A percentile compares a stretch with the other conserved stretches of the same genome.
Conservation (phyloP, 768 basidiomycete species). For the Mrakia blollopis region DNA sequence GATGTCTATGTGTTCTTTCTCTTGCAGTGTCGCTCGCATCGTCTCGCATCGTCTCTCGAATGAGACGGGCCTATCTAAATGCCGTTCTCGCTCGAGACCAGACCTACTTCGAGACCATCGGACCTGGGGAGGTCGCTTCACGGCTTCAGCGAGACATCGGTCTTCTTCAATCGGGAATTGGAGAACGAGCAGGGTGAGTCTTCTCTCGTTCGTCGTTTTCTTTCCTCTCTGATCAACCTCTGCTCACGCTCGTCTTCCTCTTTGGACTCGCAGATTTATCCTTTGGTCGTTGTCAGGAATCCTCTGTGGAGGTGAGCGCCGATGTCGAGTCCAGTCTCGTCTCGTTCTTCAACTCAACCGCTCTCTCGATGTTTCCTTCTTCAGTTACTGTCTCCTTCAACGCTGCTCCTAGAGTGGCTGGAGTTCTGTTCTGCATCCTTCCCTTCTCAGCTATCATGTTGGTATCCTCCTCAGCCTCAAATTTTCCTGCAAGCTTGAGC, state of each 20-base stretch:
- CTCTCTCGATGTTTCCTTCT: not conserved
- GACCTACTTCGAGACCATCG: conserved; percentile 32
- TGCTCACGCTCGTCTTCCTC: too few relatives aligned
- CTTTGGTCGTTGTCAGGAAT: conserved; percentile 19
- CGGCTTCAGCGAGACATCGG: conserved; percentile 30
- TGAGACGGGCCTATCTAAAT: conserved; percentile 30
- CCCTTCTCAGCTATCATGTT: conserved; percentile 27
- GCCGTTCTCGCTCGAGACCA: conserved; percentile 31
- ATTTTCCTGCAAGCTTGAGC: too few relatives aligned
- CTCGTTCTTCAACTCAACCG: too few relatives aligned
- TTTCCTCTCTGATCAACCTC: too few relatives aligned
- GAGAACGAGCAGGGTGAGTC: conserved; percentile 2
- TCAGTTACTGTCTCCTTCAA: conserved; percentile 30
- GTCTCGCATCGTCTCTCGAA: conserved; percentile 10
- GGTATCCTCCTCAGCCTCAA: not conserved
- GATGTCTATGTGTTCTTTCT: not conserved
- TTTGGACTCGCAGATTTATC: conserved; percentile 24
- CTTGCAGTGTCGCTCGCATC: conserved; percentile 23
- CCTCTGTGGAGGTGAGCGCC: not conserved
- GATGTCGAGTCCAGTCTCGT: not conserved
- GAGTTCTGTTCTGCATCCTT: conserved; percentile 31
- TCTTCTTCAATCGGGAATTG: conserved; percentile 26
- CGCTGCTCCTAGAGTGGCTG: conserved; percentile 28
- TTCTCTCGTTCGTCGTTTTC: too few relatives aligned
- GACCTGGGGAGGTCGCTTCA: conserved; percentile 33